Conservation (phyloP, 352 stramenopile species). For the Phytophthora sp. region DNA sequence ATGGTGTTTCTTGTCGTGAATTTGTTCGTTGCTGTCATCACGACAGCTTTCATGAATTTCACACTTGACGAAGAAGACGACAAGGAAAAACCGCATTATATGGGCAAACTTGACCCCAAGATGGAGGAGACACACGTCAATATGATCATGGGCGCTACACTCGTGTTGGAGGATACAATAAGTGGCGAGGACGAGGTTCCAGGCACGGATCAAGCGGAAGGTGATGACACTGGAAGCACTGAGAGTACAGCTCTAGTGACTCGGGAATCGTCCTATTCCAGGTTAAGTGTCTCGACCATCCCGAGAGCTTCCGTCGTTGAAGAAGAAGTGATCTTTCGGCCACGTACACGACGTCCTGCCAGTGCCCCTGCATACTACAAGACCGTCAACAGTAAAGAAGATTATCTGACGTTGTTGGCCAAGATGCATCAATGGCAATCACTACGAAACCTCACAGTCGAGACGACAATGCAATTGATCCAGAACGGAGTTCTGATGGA, state of each 20-base stretch:
- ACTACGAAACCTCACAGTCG: conserved; percentile 63
- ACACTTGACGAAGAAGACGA: conserved; percentile 57
- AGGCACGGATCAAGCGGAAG: conserved; percentile 1
- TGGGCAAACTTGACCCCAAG: conserved; percentile 61
- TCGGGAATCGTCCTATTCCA: conserved; percentile 20
- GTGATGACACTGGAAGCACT: neutral
- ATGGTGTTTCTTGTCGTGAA: conserved; percentile 88
- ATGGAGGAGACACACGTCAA: conserved; percentile 80
- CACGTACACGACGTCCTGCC: conserved; percentile 19
- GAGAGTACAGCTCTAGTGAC: conserved; percentile 14
- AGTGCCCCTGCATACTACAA: conserved; percentile 30
- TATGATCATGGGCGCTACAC: conserved; percentile 82
- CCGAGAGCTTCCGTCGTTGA: neutral
- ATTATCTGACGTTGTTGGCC: conserved; percentile 39
- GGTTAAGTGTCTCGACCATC: conserved; percentile 16
- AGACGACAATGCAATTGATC: conserved; percentile 70
- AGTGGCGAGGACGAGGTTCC: conserved; percentile 9
- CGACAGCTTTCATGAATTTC: conserved; percentile 86
- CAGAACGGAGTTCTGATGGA: conserved; percentile 59
- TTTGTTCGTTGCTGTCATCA: conserved; percentile 85
- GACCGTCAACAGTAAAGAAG: conserved; percentile 23
- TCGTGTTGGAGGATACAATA: conserved; percentile 65
- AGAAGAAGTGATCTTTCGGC: neutral
- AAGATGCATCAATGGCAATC: conserved; percentile 57
- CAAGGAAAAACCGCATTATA: conserved; percentile 42